Conservation (phyloP, 768 basidiomycete species). For the Leccinum truebloodii region DNA sequence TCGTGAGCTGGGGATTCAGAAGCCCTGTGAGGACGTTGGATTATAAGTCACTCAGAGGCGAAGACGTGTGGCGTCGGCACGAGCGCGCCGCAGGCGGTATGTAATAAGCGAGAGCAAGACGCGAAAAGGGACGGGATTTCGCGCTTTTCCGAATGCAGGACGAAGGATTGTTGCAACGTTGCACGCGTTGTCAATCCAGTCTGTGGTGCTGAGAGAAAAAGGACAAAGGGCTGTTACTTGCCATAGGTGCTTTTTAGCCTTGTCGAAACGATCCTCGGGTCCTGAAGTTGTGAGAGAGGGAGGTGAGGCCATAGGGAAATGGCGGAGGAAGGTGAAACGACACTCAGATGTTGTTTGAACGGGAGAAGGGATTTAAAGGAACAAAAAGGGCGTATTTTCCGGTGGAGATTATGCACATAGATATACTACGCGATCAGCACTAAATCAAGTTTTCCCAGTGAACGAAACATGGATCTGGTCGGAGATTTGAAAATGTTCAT, state of each 20-base stretch:
- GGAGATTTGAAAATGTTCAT: conserved; percentile 39
- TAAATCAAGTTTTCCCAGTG: conserved; percentile 38
- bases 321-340: conserved; percentile 28
- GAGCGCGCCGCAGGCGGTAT: conserved; percentile 17
- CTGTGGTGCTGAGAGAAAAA: conserved; percentile 7
- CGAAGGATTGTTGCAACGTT: conserved; percentile 15
- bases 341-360: conserved; percentile 23
- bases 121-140: conserved; percentile 16
- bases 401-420: conserved; percentile 41
- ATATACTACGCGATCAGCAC: conserved; percentile 42
- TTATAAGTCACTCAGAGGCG: conserved; percentile 24
- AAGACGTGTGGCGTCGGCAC: conserved; percentile 35
- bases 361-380: conserved; percentile 34
- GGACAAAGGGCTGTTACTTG: conserved; percentile 22
- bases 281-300: conserved; percentile 18
- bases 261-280: conserved; percentile 36
- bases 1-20: conserved; percentile 31
- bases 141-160: conserved; percentile 14
- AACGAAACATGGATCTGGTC: conserved; percentile 38
- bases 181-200: conserved; percentile 10
- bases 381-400: conserved; percentile 26
- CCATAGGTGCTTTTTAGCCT: conserved; percentile 39
- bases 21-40: conserved; percentile 27
- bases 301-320: conserved; percentile 28
- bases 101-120: conserved; percentile 23